Evolutionary conservation across 208 protist species (phyloP).

Genomic region (Acanthamoeba sp.): DNA sequence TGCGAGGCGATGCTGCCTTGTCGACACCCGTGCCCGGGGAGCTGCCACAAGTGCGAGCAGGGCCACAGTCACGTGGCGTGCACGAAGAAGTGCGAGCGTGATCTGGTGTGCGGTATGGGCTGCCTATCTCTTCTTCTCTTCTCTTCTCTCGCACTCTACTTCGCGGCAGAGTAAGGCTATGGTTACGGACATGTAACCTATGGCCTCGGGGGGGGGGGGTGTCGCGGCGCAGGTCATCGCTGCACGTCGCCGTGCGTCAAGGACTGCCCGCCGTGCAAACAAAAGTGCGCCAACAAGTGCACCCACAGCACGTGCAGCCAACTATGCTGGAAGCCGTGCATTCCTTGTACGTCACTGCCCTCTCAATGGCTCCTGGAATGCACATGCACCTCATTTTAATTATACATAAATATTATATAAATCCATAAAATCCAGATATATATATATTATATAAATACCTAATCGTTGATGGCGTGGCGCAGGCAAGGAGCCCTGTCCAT

Average conservation of each 20-base stretch:
- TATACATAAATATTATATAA: neutral
- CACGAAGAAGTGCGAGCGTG: slow-evolving; percentile 45
- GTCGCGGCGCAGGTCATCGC: neutral
- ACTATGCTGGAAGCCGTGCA: slow-evolving; percentile 15
- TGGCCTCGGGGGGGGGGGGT: too few relatives aligned
- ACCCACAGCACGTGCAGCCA: slow-evolving; percentile 46
- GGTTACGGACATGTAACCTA: too few relatives aligned
- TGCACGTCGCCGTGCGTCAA: slow-evolving; percentile 8
- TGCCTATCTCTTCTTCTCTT: neutral
- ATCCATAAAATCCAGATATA: too few relatives aligned
- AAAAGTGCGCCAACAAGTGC: slow-evolving; percentile 10
- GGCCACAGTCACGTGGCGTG: slow-evolving; percentile 33
- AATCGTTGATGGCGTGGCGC: neutral
- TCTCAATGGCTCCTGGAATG: too few relatives aligned
- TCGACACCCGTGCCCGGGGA: slow-evolving; percentile 66
- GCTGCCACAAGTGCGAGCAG: slow-evolving; percentile 23
- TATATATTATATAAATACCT: neutral
- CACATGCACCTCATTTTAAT: too few relatives aligned
- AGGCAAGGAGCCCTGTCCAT: slow-evolving; percentile 77
- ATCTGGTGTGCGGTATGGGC: slow-evolving; percentile 66
- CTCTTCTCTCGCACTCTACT: neutral
- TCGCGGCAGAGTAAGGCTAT: too few relatives aligned
- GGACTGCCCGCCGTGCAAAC: slow-evolving; percentile 66
- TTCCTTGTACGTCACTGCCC: neutral
- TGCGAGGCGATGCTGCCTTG: slow-evolving; percentile 73